Evolutionary conservation across 2,329 filamentous ascomycete genomes (phyloP).

Genomic region (Hyphodiscus sp.): DNA sequence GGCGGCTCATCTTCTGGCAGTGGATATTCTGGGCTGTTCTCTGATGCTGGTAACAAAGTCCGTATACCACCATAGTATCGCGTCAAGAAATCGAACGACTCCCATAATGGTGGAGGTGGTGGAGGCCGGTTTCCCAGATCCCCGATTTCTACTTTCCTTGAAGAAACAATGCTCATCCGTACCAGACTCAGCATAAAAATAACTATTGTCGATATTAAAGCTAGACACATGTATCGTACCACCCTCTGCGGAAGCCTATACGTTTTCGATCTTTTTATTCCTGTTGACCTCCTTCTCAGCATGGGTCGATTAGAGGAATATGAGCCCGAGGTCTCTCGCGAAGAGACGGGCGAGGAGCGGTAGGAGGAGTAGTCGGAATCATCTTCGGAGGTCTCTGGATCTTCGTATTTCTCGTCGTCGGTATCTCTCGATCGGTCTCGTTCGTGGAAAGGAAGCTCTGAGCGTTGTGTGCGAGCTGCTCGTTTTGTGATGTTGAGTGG

Average conservation of each 20-base stretch:
- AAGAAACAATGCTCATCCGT: constrained; percentile 65
- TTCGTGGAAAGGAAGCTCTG: constrained; percentile 8
- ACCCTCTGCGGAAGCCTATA: constrained; percentile 59
- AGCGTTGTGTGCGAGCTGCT: constrained; percentile 22
- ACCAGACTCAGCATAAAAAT: constrained; percentile 73
- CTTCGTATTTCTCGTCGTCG: constrained; percentile 27
- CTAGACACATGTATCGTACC: constrained; percentile 71
- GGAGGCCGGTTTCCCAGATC: constrained; percentile 52
- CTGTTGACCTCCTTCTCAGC: constrained; percentile 20
- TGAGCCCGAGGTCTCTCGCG: constrained; percentile 26
- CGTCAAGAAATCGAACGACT: constrained; percentile 76
- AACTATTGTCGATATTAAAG: constrained; percentile 60
- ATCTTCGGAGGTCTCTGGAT: constrained; percentile 43
- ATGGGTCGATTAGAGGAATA: constrained; percentile 27
- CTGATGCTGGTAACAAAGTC: constrained; percentile 55
- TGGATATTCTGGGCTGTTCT: constrained; percentile 80
- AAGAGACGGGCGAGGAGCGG: constrained; percentile 23
- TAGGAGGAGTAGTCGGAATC: constrained; percentile 36
- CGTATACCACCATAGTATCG: constrained; percentile 87
- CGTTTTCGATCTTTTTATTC: constrained; percentile 11
- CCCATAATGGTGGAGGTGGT: constrained; percentile 66
- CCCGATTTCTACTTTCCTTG: constrained; percentile 51
- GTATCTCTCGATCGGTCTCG: constrained; percentile 10
- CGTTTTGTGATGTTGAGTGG: constrained; percentile 32
- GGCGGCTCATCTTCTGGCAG: constrained; percentile 52